These are phyloP conservation scores for Sporothrix humicola DNA, from an alignment of 2,329 filamentous ascomycete species.

Conservation along the genomic window DNA sequence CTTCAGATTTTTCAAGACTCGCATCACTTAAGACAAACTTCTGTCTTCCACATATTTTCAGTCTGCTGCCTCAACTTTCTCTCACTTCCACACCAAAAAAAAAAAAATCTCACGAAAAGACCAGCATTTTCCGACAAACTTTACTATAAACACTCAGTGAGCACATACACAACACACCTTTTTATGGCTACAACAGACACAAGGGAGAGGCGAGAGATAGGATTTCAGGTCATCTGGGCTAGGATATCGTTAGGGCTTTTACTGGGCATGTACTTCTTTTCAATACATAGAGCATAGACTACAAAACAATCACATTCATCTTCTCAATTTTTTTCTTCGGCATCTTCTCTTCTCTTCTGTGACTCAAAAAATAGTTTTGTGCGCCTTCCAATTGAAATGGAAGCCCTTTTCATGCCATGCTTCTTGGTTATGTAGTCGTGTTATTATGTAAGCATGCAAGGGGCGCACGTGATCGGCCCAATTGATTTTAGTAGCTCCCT, in stretches of 20 bases:
- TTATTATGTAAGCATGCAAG: background rate
- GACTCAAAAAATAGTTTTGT: background rate
- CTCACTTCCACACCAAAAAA: background rate
- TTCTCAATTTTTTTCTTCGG: background rate
- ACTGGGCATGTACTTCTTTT: background rate
- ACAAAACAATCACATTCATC: background rate
- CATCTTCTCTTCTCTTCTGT: background rate
- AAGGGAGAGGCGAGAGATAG: background rate
- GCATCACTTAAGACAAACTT: background rate
- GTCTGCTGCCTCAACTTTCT: background rate
- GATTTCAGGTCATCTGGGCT: background rate
- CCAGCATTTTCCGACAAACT: background rate
- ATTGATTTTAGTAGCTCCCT: constrained; percentile 8
- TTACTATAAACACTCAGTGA: background rate
- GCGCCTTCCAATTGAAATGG: background rate
- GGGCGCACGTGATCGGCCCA: background rate
- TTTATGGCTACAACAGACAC: background rate
- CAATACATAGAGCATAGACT: background rate
- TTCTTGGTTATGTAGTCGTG: background rate
- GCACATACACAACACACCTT: constrained; percentile 3
- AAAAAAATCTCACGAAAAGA: background rate
- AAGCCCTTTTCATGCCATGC: background rate
- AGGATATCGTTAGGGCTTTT: background rate
- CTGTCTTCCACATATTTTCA: background rate
- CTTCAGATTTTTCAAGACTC: background rate